Percentiles rank a stretch among this genome's conserved stretches.
These are phyloP conservation scores for Solanum pennellii DNA, from an alignment of 257 asterid genomes.

Conservation along the genomic window DNA sequence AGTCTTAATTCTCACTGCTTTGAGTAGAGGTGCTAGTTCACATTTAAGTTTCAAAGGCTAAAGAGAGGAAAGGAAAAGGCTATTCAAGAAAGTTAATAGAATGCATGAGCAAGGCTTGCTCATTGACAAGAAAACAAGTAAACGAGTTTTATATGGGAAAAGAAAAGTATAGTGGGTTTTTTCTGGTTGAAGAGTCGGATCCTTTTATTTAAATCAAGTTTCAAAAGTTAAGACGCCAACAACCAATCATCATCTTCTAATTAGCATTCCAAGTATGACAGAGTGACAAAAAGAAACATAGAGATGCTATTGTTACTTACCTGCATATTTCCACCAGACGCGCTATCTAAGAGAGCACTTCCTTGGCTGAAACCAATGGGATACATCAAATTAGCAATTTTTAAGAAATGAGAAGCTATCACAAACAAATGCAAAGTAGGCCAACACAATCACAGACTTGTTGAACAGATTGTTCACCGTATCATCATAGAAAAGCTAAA, in stretches of 20 bases:
- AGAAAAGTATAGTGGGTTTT: neutral
- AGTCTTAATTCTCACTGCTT: neutral
- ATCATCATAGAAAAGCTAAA: neutral
- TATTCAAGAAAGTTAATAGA: neutral
- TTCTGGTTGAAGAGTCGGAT: neutral
- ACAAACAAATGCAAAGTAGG: neutral
- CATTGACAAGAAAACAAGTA: neutral
- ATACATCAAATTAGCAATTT: slow-evolving; percentile 9
- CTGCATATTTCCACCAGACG: slow-evolving; percentile 84
- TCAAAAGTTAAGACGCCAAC: neutral
- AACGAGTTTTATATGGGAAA: neutral
- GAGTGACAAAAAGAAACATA: neutral
- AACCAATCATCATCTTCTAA: neutral
- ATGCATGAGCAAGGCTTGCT: neutral
- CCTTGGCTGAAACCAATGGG: slow-evolving; percentile 62
- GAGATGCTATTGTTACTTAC: slow-evolving; percentile 31
- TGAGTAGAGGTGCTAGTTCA: neutral
- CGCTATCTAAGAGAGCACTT: slow-evolving; percentile 66
- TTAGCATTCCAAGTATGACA: neutral
- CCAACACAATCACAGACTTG: neutral
- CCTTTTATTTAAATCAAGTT: neutral
- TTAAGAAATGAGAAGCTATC: neutral
- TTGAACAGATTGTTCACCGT: neutral
- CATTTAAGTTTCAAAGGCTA: neutral
- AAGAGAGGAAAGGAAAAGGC: neutral